Base-by-base conservation (phyloP, 1,284 basidiomycete species). In the Tilletia caries region DNA sequence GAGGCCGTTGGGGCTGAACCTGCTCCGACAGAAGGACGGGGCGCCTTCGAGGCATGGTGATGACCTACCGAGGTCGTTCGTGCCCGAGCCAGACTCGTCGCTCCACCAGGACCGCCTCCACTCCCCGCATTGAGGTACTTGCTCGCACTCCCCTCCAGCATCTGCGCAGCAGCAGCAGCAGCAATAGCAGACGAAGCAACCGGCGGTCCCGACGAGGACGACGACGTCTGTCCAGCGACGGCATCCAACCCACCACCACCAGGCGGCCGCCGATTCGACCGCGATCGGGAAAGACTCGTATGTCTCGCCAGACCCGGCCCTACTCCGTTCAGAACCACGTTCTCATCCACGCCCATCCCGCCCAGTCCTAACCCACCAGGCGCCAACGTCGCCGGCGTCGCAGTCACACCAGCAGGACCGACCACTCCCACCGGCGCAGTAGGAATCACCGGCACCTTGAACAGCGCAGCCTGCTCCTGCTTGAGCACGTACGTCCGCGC, bases 401-500 rank as follows among this genome's bases (percentile, higher is more conserved):
- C 37, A 2, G 58, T 20, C 32, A 62, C 29, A 34, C 29, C 32
- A 33, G 32, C 58, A 29, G 33, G 32, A 13, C 29, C 29, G 4
- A 33, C 18, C 10, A 41, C 15, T 2, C 37, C 37, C 37, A 6
- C 15, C 44, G 44, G n/a, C 12, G 27, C 44, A 6, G 33, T 46
- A 4, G 69, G 34, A 64, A 66, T 4, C 68, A 73, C 27, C 65
- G 65, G 67, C n/a, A 64, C 58, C 65, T 72, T 69, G 74, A 83
- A 81, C 3, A 83, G 70, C 12, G 76, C 72, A 13, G 79, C 74
- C 44, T 72, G 72, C 64, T 83, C 82, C 66, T 81, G 80, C 5
- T 72, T 66, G 64, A 83, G 48, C n/a, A 82, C 71, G 66, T 82
- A 83, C 6, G 79, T 78, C 46, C 79, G 74, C 8, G 79, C 81